Evolutionary conservation across 768 basidiomycete genomes (phyloP).

Genomic region (Infundibulicybe gibba): DNA sequence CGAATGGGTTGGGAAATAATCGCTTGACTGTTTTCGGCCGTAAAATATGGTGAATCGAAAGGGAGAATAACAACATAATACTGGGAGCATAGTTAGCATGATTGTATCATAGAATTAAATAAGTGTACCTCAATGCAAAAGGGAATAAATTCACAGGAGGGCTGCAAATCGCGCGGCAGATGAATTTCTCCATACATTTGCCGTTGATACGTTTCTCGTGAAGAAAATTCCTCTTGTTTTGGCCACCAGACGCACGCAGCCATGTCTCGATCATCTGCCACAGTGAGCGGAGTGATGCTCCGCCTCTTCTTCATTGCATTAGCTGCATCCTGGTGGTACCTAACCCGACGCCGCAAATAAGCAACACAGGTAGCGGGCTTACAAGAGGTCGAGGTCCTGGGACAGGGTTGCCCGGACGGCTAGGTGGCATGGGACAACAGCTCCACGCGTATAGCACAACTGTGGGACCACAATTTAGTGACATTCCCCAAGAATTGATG

Average conservation of each 20-base stretch:
- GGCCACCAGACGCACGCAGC: not conserved
- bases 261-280: too few species aligned
- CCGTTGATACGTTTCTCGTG: constrained; percentile 8
- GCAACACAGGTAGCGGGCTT: too few species aligned
- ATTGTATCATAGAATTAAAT: not conserved
- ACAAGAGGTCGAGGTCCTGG: too few species aligned
- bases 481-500: too few species aligned
- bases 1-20: constrained; percentile 19
- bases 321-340: too few species aligned
- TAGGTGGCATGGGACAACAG: too few species aligned
- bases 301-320: too few species aligned
- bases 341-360: too few species aligned
- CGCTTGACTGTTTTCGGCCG: constrained; percentile 2
- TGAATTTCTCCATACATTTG: constrained; percentile 28
- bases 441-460: too few species aligned
- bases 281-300: too few species aligned
- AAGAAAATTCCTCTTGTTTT: not conserved
- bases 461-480: too few species aligned
- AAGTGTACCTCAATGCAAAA: constrained; percentile 23
- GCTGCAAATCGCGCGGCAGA: constrained; percentile 21
- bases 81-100: constrained; percentile 4
- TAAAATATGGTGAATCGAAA: constrained; percentile 17
- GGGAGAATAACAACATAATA: constrained; percentile 18
- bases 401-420: too few species aligned
- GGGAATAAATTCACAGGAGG: constrained; percentile 20